Evolutionary conservation across 805 yeast genomes (phyloP).

Genomic region (Candida manassasensis): DNA sequence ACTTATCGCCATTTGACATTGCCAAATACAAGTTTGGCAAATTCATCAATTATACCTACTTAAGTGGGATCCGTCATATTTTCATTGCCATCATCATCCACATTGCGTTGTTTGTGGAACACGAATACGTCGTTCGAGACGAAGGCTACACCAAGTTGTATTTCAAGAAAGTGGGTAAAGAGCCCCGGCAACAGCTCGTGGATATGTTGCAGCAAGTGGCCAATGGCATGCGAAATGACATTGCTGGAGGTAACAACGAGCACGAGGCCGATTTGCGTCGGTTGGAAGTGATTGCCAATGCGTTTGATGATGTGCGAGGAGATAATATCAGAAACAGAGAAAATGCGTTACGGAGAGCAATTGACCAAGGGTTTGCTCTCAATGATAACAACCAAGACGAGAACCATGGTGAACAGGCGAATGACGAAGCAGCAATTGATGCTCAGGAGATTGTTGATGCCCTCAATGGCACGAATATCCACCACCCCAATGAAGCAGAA

Average conservation of each 20-base stretch:
- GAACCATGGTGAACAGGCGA: slow-evolving; percentile 16
- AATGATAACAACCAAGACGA: slow-evolving; percentile 10
- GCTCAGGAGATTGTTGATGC: background rate
- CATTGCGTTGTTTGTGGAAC: slow-evolving; percentile 50
- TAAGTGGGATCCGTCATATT: slow-evolving; percentile 37
- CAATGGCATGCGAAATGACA: slow-evolving; percentile 20
- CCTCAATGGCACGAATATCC: slow-evolving; percentile 3
- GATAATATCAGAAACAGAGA: slow-evolving; percentile 7
- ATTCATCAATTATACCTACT: slow-evolving; percentile 29
- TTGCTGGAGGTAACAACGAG: slow-evolving; percentile 15
- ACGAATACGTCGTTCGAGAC: slow-evolving; percentile 70
- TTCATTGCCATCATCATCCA: slow-evolving; percentile 36
- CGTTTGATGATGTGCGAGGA: slow-evolving; percentile 23
- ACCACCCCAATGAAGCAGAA: slow-evolving; percentile 2
- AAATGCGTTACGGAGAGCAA: slow-evolving; percentile 18
- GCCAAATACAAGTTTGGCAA: slow-evolving; percentile 16
- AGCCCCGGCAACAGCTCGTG: slow-evolving; percentile 38
- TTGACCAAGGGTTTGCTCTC: slow-evolving; percentile 9
- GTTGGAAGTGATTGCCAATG: slow-evolving; percentile 23
- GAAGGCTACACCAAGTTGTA: slow-evolving; percentile 61
- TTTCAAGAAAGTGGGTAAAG: slow-evolving; percentile 55
- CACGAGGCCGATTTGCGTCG: slow-evolving; percentile 20
- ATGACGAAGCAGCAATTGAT: background rate
- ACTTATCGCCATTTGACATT: slow-evolving; percentile 8
- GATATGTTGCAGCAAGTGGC: slow-evolving; percentile 32